Evolutionary conservation across 192 early-diverging fungal species (phyloP), one percentile per base, ranked within the genome.

Genomic region (Backusella liffmaniae): DNA sequence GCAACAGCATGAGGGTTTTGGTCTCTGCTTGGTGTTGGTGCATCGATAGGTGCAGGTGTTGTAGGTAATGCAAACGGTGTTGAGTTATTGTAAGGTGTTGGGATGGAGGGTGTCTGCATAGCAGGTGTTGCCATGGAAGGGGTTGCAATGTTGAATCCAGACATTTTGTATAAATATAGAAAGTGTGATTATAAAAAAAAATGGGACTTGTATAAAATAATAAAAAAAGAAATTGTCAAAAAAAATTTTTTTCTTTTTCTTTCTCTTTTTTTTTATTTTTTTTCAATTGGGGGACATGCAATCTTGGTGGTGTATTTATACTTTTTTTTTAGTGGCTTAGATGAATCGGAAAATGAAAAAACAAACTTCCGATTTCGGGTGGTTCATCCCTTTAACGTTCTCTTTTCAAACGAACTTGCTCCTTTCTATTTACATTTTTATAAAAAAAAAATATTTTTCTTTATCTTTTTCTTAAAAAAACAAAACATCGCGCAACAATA

Each of bases 1-100:
- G 87, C 84, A 70, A 87, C 87, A 65, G 75, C 77, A 75, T 84
- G 81, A 41, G 73, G 82, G 36, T 85, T 83, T 23, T 73, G 75
- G 51, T 83, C 79, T 80, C 79, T 79, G 72, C 78, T 77, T 66
- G 82, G 82, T 15, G 82, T 83, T n/a, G 79, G 78, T n/a, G 76
- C 76, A 76, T 83, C 82, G 23, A 83, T 42, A 26, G 82, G 82
- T 30, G 82, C 82, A 42, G 82, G 82, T 34, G 82, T 83, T 23
- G 82, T 79, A 26, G 82, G 82, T 12, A 81, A 39, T 10, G 80
- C 80, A 81, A 81, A 81, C 10, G 80, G 80, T 49, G 79, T 76
- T 21, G 79, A 70, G 42, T 75, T 39, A 13, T 75, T 39, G 5
- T 75, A 65, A 62, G 77, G 77, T 73, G 79, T 76, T 34, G 76